phyloP scores from a whole-genome alignment of 495 filamentous ascomycete species.

The Xylaria castorea region DNA sequence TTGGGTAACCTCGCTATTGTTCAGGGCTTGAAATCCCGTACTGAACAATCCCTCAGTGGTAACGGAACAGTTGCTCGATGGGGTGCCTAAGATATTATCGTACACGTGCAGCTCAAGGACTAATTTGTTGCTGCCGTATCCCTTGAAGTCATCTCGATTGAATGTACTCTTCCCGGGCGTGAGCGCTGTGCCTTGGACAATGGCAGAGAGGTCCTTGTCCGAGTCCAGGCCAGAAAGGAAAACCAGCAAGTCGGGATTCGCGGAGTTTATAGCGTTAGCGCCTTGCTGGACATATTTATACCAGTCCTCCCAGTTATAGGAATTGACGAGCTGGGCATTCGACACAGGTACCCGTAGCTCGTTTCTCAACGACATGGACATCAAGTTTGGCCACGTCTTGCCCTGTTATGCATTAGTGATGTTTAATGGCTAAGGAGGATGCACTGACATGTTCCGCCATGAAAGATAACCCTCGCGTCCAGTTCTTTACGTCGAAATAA shows the following conservation, averaged over 20 bases:
- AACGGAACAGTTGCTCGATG: slow-evolving; percentile 52
- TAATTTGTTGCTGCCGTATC: slow-evolving; percentile 54
- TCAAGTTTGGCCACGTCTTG: slow-evolving; percentile 52
- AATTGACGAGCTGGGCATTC: slow-evolving; percentile 35
- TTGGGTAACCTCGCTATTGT: slow-evolving; percentile 51
- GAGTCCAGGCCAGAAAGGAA: slow-evolving; percentile 64
- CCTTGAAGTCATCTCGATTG: slow-evolving; percentile 50
- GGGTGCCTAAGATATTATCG: slow-evolving; percentile 50
- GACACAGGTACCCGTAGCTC: slow-evolving; percentile 54
- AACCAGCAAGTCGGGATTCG: slow-evolving; percentile 61
- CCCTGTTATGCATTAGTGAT: slow-evolving; percentile 40
- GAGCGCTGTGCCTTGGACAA: slow-evolving; percentile 52
- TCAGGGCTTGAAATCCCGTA: slow-evolving; percentile 62
- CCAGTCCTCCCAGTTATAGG: slow-evolving; percentile 62
- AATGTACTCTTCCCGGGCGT: slow-evolving; percentile 50
- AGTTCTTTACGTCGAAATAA: slow-evolving; percentile 60
- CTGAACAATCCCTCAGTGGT: slow-evolving; percentile 55
- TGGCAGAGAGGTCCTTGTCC: slow-evolving; percentile 55
- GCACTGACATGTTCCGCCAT: slow-evolving; percentile 58
- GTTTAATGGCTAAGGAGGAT: background rate
- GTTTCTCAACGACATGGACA: slow-evolving; percentile 61
- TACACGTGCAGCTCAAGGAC: slow-evolving; percentile 70
- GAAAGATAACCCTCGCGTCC: slow-evolving; percentile 58
- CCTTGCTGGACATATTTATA: slow-evolving; percentile 53
- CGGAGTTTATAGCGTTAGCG: slow-evolving; percentile 53